A percentile compares a stretch with the other conserved stretches of the same genome.
Evolutionary conservation across 176 grass and related monocot species (phyloP).

Genomic region (Carex littledalei): DNA sequence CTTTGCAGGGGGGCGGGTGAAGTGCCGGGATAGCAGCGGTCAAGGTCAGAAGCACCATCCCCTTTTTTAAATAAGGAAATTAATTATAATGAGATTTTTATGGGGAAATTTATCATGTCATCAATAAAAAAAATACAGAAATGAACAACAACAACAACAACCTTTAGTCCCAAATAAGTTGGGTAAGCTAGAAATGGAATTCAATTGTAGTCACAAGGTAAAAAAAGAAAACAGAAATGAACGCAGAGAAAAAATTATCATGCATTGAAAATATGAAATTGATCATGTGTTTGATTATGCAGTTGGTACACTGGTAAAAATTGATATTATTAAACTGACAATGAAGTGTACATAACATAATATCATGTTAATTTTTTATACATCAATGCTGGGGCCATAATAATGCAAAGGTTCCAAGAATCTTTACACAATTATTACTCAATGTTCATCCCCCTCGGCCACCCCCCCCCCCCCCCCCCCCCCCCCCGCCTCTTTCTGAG

Average conservation of each 20-base stretch:
- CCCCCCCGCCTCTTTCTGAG: not conserved
- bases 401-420: not conserved
- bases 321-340: not conserved
- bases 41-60: constrained; percentile 70
- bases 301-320: not conserved
- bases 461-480: too few relatives aligned
- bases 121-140: too few relatives aligned
- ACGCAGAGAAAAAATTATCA: not conserved
- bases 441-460: too few relatives aligned
- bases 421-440: too few relatives aligned
- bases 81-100: not conserved
- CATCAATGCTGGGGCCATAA: not conserved
- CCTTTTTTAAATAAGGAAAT: constrained; percentile 16
- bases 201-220: too few relatives aligned
- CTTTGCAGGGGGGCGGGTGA: constrained; percentile 4
- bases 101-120: not conserved
- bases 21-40: constrained; percentile 42
- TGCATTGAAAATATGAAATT: not conserved
- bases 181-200: too few relatives aligned
- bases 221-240: not conserved
- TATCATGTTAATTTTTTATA: not conserved
- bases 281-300: not conserved
- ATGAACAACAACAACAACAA: too few relatives aligned
- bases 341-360: not conserved
- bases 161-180: too few relatives aligned